phyloP scores from a whole-genome alignment of 768 basidiomycete genomes.

The Hemileccinum impolitum region DNA sequence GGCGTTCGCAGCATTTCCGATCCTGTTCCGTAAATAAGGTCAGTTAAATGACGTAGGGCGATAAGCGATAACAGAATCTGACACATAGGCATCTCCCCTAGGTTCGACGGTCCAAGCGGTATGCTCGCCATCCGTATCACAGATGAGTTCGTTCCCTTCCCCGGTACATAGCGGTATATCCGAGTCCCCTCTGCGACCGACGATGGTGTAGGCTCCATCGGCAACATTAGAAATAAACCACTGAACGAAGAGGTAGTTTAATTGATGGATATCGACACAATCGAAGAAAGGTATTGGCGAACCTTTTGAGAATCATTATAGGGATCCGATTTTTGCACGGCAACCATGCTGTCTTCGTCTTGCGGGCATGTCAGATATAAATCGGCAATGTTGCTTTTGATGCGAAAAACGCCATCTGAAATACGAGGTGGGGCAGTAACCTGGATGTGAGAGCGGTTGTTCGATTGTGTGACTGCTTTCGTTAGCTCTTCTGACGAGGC shows the following conservation, averaged over 20 bases:
- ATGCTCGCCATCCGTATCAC: conserved; percentile 1
- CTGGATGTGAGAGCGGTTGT: not conserved
- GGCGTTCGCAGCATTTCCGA: conserved; percentile 8
- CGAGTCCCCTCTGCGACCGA: conserved; percentile 1
- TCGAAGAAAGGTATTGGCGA: not conserved
- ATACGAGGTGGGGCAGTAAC: not conserved
- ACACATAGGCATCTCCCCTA: conserved; percentile 3
- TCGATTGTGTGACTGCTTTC: not conserved
- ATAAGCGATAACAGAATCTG: not conserved
- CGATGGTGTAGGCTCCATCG: conserved; percentile 2
- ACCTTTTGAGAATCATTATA: conserved; percentile 1
- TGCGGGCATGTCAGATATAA: conserved; percentile 2
- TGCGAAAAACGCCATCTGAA: conserved; percentile 1
- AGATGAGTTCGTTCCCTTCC: conserved; percentile 3
- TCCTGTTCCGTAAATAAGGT: not conserved
- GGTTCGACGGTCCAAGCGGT: conserved; percentile 3
- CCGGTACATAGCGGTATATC: not conserved
- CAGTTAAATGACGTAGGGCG: not conserved
- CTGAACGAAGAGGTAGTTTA: not conserved
- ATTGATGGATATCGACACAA: not conserved
- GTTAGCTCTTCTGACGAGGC: conserved; percentile 1
- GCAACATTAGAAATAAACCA: conserved; percentile 1
- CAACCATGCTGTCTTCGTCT: conserved; percentile 5
- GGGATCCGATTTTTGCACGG: not conserved
- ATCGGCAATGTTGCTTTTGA: conserved; percentile 1